Base-by-base conservation (phyloP, 129 eudicot species). In the Helianthus tuberosus region DNA sequence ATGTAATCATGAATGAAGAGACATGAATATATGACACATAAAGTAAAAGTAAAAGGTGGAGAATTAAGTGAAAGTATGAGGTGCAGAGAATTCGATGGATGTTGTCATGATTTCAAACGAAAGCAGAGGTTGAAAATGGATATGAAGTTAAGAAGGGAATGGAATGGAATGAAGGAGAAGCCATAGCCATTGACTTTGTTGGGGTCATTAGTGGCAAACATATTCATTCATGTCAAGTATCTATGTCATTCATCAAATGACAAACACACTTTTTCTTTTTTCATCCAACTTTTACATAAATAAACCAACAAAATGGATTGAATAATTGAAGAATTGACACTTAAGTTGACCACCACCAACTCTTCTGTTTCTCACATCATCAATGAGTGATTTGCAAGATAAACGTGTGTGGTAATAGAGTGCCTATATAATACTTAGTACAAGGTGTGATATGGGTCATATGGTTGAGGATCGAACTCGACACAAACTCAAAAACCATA, bases 281-380 rank as follows among this genome's bases (percentile, higher is more conserved):
- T 53, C 66, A 14, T 58, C 47, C 64, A 25, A 62, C 66, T 66
- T 53, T 64, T 62, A 49, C 50, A 64, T 41, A 17, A 8, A 47
- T 58, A 67, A 76, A 67, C 58, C 66, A 16, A 77, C 11, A 71
- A 50, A 11, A 51, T n/a, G 11, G 39, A 44, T 29, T 15, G 27
- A 36, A 23, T 64, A 38, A 68, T 44, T 36, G n/a, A 36, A 76
- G 74, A 86, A 54, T 82, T 86, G 79, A 82, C 80, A 86, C 43
- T 48, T 59, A 55, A 82, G 86, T 85, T 82, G 86, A 85, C 89
- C 47, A 38, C 20, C 0, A 7, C 68, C 6, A 35, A 23, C 41
- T 65, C 20, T 17, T 15, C 35, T 49, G 62, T 47, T 38, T 41
- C 12, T 3, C n/a, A 51, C 64, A 46, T 61, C 54, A n/a, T 11